Percentiles rank a stretch among this genome's conserved stretches.
Evolutionary conservation across 2,329 filamentous ascomycete genomes (phyloP).

Genomic region (Aspergillus sergii): DNA sequence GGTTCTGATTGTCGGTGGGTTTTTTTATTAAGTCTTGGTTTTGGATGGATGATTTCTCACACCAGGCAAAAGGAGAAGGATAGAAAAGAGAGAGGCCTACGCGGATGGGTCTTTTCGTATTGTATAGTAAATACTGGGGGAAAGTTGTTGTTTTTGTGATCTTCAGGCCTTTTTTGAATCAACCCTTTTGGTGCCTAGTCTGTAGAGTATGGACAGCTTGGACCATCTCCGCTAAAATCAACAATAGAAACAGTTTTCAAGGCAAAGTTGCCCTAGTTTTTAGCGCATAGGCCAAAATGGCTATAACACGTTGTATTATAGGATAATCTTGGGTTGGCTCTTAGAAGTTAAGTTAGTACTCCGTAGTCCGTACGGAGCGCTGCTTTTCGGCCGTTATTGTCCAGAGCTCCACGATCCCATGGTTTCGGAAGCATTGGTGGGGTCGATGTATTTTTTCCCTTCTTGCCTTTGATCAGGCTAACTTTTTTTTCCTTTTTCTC

Average conservation of each 20-base stretch:
- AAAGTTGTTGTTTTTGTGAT: neutral
- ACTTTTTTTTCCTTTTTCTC: conserved; percentile 10
- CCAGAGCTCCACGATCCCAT: conserved; percentile 4
- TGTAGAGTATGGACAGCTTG: neutral
- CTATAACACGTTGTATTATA: neutral
- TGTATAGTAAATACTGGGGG: neutral
- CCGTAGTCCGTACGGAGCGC: neutral
- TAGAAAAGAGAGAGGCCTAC: neutral
- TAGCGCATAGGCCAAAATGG: neutral
- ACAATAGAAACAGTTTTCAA: neutral
- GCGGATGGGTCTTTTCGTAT: neutral
- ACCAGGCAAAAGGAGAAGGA: neutral
- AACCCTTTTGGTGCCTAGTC: neutral
- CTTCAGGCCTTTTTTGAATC: neutral
- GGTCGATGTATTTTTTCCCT: neutral
- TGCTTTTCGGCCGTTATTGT: conserved; percentile 4
- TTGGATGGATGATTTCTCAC: neutral
- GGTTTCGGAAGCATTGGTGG: conserved; percentile 1
- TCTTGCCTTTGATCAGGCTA: neutral
- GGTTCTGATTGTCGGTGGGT: conserved; percentile 14
- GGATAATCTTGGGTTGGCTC: neutral
- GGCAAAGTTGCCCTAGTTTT: conserved; percentile 1
- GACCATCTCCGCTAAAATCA: neutral
- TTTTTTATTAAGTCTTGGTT: neutral
- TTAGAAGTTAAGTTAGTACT: neutral